Conservation (phyloP, 768 basidiomycete genomes). For the Lentinula aciculospora region DNA sequence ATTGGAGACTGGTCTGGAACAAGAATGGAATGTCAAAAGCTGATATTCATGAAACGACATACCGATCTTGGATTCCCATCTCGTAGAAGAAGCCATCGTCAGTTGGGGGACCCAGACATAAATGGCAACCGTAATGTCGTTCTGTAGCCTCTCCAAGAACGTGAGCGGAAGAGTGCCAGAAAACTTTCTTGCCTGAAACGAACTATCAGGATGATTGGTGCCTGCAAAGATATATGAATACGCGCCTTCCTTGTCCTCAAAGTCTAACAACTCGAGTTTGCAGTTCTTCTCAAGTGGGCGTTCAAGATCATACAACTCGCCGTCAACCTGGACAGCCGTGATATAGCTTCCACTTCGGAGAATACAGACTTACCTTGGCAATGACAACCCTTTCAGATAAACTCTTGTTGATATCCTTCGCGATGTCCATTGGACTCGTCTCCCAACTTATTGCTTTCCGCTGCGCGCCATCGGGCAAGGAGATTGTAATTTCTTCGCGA, state of each 20-base stretch:
- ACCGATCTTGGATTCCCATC: conserved; percentile 87
- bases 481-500: conserved; percentile 77
- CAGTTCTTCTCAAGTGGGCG: conserved; percentile 86
- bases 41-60: conserved; percentile 3
- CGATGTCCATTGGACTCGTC: conserved; percentile 88
- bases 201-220: neutral
- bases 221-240: neutral
- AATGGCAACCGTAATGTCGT: conserved; percentile 93
- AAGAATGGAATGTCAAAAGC: neutral
- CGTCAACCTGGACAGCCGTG: conserved; percentile 57
- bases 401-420: conserved; percentile 81
- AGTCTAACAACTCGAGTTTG: conserved; percentile 82
- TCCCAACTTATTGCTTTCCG: conserved; percentile 89
- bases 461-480: conserved; percentile 80
- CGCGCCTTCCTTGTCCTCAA: conserved; percentile 83
- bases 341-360: conserved; percentile 2
- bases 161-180: conserved; percentile 99
- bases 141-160: conserved; percentile 96
- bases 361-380: conserved; percentile 58
- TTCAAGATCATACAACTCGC: conserved; percentile 89
- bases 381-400: conserved; percentile 89
- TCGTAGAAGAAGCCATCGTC: conserved; percentile 99
- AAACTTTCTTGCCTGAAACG: conserved; percentile 81
- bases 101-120: conserved; percentile 95
- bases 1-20: conserved; percentile 62